Percentiles rank a stretch among this genome's conserved stretches.
Evolutionary conservation across 257 asterid genomes (phyloP).

Genomic region (Solanum bukasovii): DNA sequence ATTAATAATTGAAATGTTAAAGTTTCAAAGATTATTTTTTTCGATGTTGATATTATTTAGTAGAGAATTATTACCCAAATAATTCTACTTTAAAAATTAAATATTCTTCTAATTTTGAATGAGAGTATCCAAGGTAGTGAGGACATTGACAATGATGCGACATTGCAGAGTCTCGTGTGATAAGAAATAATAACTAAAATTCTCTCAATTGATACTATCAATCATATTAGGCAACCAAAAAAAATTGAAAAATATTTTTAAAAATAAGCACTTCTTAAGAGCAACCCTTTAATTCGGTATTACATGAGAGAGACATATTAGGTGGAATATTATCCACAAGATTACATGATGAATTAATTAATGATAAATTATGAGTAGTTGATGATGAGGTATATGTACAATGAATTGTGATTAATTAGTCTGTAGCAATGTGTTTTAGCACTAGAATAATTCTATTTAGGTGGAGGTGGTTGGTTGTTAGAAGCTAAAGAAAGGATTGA

Average conservation of each 20-base stretch:
- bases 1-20: too few relatives aligned
- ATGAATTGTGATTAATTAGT: not conserved
- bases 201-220: not conserved
- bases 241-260: too few relatives aligned
- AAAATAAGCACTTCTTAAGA: not conserved
- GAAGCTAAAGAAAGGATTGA: slow-evolving; percentile 70
- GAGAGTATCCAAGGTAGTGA: not conserved
- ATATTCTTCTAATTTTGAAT: not conserved
- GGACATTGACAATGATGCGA: not conserved
- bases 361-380: not conserved
- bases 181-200: not conserved
- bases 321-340: not conserved
- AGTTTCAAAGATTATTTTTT: not conserved
- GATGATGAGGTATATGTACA: not conserved
- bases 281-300: not conserved
- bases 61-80: not conserved
- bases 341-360: not conserved
- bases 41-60: not conserved
- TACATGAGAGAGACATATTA: not conserved
- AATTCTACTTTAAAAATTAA: not conserved
- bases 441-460: slow-evolving; percentile 1
- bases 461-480: slow-evolving; percentile 15
- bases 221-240: not conserved
- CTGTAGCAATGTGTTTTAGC: not conserved
- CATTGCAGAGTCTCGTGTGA: not conserved